Evolutionary conservation across 176 grass and related monocot genomes (phyloP).

Genomic region (Bolboschoenus planiculmis): DNA sequence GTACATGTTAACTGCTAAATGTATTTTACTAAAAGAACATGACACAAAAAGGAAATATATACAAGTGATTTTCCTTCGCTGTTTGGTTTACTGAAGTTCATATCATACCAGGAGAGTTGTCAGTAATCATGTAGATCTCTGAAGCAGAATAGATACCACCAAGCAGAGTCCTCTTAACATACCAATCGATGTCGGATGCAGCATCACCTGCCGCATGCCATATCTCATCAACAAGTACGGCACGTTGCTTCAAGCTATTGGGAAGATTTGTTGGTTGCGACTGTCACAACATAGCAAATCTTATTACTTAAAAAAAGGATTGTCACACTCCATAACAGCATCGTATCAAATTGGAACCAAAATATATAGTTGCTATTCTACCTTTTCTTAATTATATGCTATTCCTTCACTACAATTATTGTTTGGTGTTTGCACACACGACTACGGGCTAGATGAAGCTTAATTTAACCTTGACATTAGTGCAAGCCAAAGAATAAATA

Average conservation of each 20-base stretch:
- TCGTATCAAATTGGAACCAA: not conserved
- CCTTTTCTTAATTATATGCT: not conserved
- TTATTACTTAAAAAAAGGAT: not conserved
- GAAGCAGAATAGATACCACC: slow-evolving; percentile 92
- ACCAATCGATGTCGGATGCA: slow-evolving; percentile 92
- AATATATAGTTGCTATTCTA: not conserved
- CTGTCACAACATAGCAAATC: slow-evolving; percentile 34
- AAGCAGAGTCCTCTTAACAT: slow-evolving; percentile 80
- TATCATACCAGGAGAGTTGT: slow-evolving; percentile 73
- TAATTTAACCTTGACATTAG: not conserved
- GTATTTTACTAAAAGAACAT: not conserved
- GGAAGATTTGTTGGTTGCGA: slow-evolving; percentile 77
- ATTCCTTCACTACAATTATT: not conserved
- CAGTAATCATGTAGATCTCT: slow-evolving; percentile 97
- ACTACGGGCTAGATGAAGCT: not conserved
- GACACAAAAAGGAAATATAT: not conserved
- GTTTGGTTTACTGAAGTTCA: not conserved
- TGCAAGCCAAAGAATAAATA: not conserved
- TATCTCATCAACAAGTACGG: slow-evolving; percentile 81
- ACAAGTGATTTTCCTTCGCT: not conserved
- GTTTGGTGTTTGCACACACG: not conserved
- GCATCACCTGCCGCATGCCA: slow-evolving; percentile 86
- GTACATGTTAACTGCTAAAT: not conserved
- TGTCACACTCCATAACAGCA: no score
- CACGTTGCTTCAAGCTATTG: slow-evolving; percentile 91